phyloP scores from a whole-genome alignment of 345 rosid genomes.

The Euclidium syriacum region DNA sequence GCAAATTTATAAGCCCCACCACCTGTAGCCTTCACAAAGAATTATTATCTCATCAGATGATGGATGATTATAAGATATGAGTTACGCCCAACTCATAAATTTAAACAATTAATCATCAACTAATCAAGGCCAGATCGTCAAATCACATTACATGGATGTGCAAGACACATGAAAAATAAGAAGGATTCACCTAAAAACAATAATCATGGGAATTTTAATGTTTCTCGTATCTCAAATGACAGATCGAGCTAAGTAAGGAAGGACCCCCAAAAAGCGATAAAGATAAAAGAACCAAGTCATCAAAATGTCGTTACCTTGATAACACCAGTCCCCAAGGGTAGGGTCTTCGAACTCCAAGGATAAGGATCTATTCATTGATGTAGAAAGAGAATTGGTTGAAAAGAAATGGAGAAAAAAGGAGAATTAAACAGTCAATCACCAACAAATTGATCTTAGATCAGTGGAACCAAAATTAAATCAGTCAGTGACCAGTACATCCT shows the following conservation, averaged over 20 bases:
- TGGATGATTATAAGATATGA: neutral
- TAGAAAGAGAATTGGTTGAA: neutral
- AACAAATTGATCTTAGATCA: neutral
- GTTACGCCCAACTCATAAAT: neutral
- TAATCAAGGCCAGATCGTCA: neutral
- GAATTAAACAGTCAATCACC: neutral
- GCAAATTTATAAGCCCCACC: conserved; percentile 96
- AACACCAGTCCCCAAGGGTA: conserved; percentile 35
- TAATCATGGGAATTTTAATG: neutral
- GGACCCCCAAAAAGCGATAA: neutral
- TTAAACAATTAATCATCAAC: neutral
- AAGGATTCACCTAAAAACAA: neutral
- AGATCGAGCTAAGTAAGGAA: neutral
- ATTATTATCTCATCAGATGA: conserved; percentile 31
- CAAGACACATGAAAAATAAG: neutral
- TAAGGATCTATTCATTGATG: conserved; percentile 25
- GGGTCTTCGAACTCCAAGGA: conserved; percentile 34
- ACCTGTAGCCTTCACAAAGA: conserved; percentile 81
- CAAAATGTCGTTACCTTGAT: conserved; percentile 25
- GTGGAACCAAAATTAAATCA: neutral
- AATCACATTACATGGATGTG: conserved; percentile 3
- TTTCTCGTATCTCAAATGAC: neutral
- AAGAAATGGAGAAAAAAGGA: neutral
- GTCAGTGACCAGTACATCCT: neutral
- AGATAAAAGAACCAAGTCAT: neutral